Conservation (phyloP, 2,329 filamentous ascomycete genomes). For the Leptodontidium sp. region DNA sequence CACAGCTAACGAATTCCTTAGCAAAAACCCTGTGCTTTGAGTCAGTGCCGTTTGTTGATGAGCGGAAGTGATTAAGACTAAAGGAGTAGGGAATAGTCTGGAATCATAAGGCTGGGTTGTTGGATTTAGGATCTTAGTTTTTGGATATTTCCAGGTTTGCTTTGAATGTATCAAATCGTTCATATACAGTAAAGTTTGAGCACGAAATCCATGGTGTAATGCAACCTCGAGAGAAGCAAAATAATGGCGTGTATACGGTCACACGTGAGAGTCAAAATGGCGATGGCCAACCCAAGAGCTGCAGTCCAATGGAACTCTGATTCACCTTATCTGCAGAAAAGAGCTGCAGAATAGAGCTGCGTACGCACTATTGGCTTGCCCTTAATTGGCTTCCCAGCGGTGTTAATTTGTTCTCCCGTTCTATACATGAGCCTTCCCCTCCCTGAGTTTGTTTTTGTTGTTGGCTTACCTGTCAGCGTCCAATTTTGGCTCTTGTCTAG, state of each 20-base stretch:
- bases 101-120: slow-evolving; percentile 7
- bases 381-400: no score
- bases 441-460: no score
- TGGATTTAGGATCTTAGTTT: slow-evolving; percentile 14
- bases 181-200: slow-evolving; percentile 17
- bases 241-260: background rate
- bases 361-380: no score
- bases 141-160: slow-evolving; percentile 14
- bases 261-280: no score
- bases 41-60: slow-evolving; percentile 9
- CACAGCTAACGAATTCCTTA: slow-evolving; percentile 15
- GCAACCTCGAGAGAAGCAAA: slow-evolving; percentile 21
- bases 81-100: slow-evolving; percentile 13
- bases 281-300: no score
- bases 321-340: no score
- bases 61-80: background rate
- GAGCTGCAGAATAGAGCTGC: no score
- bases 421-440: no score
- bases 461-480: no score
- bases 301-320: no score
- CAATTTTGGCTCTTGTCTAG: no score
- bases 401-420: no score
- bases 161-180: slow-evolving; percentile 19
- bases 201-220: slow-evolving; percentile 15
- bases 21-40: slow-evolving; percentile 3